Conservation (phyloP, 495 filamentous ascomycete species). For the Apiosordaria backusii region DNA sequence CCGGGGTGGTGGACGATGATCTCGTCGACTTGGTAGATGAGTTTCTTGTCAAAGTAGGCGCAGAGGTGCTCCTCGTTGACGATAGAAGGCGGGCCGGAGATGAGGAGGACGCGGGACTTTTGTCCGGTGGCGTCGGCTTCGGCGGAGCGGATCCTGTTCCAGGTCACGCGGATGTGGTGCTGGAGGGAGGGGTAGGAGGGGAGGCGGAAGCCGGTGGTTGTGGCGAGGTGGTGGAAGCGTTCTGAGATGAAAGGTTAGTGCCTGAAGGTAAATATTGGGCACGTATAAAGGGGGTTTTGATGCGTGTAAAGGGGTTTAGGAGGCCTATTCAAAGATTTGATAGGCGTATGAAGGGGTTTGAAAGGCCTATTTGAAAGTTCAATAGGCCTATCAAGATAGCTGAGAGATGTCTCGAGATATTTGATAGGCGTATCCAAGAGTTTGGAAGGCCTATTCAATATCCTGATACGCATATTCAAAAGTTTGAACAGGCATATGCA, state of each 20-base stretch:
- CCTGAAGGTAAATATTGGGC: background rate
- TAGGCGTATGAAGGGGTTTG: background rate
- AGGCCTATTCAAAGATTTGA: background rate
- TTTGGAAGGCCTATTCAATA: background rate
- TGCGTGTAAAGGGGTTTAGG: background rate
- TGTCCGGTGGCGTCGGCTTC: conserved; percentile 20
- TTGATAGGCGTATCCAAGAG: background rate
- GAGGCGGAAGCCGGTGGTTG: background rate
- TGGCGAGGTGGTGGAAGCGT: conserved; percentile 17
- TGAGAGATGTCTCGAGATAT: background rate
- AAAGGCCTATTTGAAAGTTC: background rate
- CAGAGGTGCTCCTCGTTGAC: conserved; percentile 22
- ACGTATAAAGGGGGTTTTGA: too few relatives aligned
- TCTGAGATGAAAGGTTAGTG: conserved; percentile 12
- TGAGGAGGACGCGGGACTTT: conserved; percentile 26
- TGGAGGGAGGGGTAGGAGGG: background rate
- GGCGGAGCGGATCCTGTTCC: conserved; percentile 30
- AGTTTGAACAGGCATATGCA: background rate
- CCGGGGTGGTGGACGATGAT: conserved; percentile 2
- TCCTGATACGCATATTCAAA: background rate
- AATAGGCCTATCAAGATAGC: background rate
- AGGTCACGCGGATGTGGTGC: conserved; percentile 16
- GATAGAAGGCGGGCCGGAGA: conserved; percentile 21
- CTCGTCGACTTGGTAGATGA: conserved; percentile 29
- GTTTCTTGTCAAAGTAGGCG: conserved; percentile 23